Base-by-base conservation (phyloP, 768 basidiomycete genomes). In the Kwoniella heveanensis region DNA sequence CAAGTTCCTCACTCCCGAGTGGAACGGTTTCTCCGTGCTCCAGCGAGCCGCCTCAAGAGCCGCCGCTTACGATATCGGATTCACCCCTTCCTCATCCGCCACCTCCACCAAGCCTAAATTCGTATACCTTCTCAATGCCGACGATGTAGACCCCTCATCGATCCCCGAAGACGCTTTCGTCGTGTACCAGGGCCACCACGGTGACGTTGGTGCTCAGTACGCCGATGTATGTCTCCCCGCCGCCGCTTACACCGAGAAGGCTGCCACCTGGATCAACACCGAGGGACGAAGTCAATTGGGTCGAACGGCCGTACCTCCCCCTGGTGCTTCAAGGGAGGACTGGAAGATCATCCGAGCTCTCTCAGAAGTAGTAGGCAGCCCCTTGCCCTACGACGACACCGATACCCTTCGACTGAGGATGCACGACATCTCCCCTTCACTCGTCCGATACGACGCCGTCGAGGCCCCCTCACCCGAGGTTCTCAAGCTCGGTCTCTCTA, bases 121-220 rank as follows among this genome's bases (percentile, higher is more conserved):
- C 82, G 82, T 99, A 68, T 97, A 96, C 82, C 88, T 99, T 54
- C 86, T 99, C 62, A 94, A 94, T 79, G 93, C 96, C 7, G 96
- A 99, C 74, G 94, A 97, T 74, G 81, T 98, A 57, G 87, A 93
- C 78, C 89, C 92, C 44, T 85, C 86, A 54, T 86, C 89, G 2
- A 94, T 99, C 63, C 94, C 96, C 29, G 83, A 85, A 60, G 86
- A 92, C 71, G 92, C 95, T 2, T 98, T 98, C 74, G 94, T 98
- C 50, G 95, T 99, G 15, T 99, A 99, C 80, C 96, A 98, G 76
- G 96, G 96, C 36, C 94, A 97, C 80, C 96, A 99, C 77, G 96
- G 96, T 72, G 96, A 99, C 79, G 83, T 91, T 58, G 95, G 96
- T 36, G 96, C 96, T 2, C 91, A 92, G 73, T 87, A 93, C 24